These are phyloP conservation scores for Gastrolobium villosum DNA, from an alignment of 306 rosid species.

Conservation along the genomic window DNA sequence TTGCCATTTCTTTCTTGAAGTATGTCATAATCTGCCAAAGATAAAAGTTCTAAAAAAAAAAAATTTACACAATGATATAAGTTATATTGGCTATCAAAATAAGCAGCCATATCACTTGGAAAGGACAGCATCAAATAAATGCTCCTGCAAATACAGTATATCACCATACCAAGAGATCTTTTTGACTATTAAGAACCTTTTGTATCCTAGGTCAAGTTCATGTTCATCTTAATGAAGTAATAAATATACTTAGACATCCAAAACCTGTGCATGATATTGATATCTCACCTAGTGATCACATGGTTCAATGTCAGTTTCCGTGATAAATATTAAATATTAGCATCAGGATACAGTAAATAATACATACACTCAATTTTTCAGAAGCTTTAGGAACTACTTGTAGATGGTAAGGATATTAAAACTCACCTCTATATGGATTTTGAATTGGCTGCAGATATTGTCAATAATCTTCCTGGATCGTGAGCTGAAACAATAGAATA, in stretches of 20 bases:
- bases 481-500: constrained; percentile 61
- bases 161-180: constrained; percentile 10
- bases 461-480: constrained; percentile 84
- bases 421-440: constrained; percentile 79
- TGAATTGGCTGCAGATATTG: constrained; percentile 68
- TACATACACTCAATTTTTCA: neutral
- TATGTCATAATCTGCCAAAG: constrained; percentile 6
- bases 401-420: constrained; percentile 27
- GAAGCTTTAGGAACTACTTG: constrained; percentile 32
- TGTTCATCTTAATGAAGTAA: neutral
- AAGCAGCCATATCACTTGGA: constrained; percentile 4
- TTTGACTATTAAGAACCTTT: neutral
- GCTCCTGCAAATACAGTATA: neutral
- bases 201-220: neutral
- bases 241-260: neutral
- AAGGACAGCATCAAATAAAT: neutral
- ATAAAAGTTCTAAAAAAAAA: constrained; percentile 7
- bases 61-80: neutral
- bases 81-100: neutral
- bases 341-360: constrained; percentile 11
- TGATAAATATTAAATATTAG: constrained; percentile 1
- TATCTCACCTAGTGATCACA: neutral
- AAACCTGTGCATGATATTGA: constrained; percentile 22
- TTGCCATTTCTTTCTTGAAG: constrained; percentile 16
- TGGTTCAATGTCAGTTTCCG: constrained; percentile 15